Conservation (phyloP, 2,329 filamentous ascomycete genomes). For the Ciborinia camelliae region DNA sequence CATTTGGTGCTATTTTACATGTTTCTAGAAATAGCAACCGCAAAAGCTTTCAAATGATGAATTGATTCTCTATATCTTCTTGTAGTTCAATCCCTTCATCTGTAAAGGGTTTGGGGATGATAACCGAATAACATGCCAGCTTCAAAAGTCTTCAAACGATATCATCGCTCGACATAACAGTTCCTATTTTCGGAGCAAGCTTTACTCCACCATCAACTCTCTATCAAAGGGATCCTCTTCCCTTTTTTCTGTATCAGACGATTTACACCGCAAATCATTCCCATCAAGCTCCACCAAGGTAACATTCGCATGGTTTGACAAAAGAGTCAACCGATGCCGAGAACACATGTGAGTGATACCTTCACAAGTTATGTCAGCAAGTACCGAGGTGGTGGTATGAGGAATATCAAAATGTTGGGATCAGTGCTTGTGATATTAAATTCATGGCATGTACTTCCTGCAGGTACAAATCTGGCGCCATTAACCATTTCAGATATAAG, state of each 20-base stretch:
- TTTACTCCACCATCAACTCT: background rate
- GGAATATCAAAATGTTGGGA: background rate
- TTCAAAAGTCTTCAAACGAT: background rate
- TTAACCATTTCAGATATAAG: conserved; percentile 5
- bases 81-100: background rate
- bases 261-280: background rate
- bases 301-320: background rate
- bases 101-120: background rate
- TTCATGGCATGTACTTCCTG: background rate
- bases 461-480: background rate
- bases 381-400: conserved; percentile 6
- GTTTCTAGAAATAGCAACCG: background rate
- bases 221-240: background rate
- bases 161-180: background rate
- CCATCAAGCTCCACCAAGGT: background rate
- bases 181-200: conserved; percentile 12
- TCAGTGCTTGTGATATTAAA: background rate
- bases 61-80: background rate
- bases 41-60: background rate
- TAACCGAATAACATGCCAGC: background rate
- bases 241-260: background rate
- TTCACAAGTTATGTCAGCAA: background rate
- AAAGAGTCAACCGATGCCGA: background rate
- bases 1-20: background rate
- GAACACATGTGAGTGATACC: conserved; percentile 11